These are phyloP conservation scores for Cucumis hystrix DNA, from an alignment of 306 rosid species.

Conservation along the genomic window DNA sequence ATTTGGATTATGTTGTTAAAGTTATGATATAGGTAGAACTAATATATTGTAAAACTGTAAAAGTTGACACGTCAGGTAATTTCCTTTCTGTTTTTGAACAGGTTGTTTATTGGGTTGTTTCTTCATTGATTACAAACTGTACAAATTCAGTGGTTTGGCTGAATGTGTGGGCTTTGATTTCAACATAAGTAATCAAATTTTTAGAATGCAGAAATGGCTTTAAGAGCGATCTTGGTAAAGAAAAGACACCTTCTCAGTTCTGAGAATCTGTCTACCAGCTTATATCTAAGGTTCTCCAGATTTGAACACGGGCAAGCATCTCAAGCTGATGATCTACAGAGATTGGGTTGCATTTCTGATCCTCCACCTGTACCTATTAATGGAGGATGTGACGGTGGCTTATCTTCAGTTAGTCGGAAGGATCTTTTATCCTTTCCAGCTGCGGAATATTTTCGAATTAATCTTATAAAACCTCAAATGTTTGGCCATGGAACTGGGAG, in stretches of 20 bases:
- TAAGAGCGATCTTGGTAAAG: slow-evolving; percentile 42
- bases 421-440: slow-evolving; percentile 9
- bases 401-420: slow-evolving; percentile 8
- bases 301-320: slow-evolving; percentile 14
- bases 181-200: neutral
- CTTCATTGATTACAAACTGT: neutral
- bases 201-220: slow-evolving; percentile 38
- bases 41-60: neutral
- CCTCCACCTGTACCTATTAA: slow-evolving; percentile 1
- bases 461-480: neutral
- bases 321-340: neutral
- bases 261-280: slow-evolving; percentile 15
- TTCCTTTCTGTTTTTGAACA: neutral
- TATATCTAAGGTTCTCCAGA: slow-evolving; percentile 21
- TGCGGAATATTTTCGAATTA: slow-evolving; percentile 6
- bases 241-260: slow-evolving; percentile 26
- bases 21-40: neutral
- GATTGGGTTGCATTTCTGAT: neutral
- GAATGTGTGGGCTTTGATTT: neutral
- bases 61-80: neutral
- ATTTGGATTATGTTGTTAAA: neutral
- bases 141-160: neutral
- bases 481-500: slow-evolving; percentile 12
- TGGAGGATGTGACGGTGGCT: neutral
- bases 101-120: neutral